Conservation (phyloP, 202 grass and related monocot species). For the Tripidium arundinaceum region DNA sequence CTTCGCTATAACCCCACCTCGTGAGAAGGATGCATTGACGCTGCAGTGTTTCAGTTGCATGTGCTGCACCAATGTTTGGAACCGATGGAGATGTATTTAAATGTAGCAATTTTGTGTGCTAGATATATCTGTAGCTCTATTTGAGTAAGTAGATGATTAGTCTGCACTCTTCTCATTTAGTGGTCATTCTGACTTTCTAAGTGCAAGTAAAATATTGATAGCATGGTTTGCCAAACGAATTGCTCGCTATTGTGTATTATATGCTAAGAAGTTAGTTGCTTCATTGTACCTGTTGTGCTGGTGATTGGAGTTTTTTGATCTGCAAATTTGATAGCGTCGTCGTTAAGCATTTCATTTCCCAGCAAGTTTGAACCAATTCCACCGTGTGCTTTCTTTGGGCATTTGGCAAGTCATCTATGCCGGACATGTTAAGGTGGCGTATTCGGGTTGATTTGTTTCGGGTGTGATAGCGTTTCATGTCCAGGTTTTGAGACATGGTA, state of each 20-base stretch:
- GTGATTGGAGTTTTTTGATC: not conserved
- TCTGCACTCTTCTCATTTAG: too few relatives aligned
- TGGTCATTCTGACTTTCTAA: too few relatives aligned
- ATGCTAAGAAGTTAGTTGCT: not conserved
- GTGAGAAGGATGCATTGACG: constrained; percentile 5
- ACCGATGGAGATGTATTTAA: constrained; percentile 13
- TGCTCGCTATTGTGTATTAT: not conserved
- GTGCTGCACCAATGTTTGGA: not conserved
- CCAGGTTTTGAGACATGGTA: too few relatives aligned
- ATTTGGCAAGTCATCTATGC: not conserved
- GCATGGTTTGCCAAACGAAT: not conserved
- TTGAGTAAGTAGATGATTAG: not conserved
- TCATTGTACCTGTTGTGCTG: not conserved
- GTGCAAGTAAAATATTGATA: not conserved
- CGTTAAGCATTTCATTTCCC: not conserved
- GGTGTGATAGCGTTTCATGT: too few relatives aligned
- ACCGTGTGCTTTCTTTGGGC: not conserved
- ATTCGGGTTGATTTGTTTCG: too few relatives aligned
- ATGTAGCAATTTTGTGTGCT: constrained; percentile 28
- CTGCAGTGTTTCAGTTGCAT: not conserved
- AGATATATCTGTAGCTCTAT: constrained; percentile 20
- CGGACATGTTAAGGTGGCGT: too few relatives aligned
- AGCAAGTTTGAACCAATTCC: not conserved
- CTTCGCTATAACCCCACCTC: constrained; percentile 70
- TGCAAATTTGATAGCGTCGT: not conserved